phyloP scores from a whole-genome alignment of 495 filamentous ascomycete species.

The Aspergillus taichungensis region DNA sequence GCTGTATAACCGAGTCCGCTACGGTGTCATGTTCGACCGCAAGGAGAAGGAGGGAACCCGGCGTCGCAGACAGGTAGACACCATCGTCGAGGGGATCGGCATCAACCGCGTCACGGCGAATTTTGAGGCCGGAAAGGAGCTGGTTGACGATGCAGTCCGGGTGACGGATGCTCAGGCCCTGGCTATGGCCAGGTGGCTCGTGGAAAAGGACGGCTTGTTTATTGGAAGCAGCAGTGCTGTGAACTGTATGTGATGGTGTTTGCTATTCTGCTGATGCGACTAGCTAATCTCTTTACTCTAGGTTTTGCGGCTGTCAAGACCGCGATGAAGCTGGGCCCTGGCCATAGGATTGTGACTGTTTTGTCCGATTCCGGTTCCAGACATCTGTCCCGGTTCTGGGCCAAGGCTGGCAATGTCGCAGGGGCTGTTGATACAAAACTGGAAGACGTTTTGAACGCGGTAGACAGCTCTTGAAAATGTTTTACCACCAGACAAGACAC shows the following conservation, averaged over 20 bases:
- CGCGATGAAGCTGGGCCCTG: constrained; percentile 65
- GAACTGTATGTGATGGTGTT: constrained; percentile 57
- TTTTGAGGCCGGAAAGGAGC: constrained; percentile 72
- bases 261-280: constrained; percentile 2
- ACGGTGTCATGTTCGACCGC: constrained; percentile 90
- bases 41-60: constrained; percentile 87
- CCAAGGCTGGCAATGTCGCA: constrained; percentile 64
- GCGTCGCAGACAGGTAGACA: constrained; percentile 83
- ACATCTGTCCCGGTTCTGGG: constrained; percentile 94
- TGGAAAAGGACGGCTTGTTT: constrained; percentile 94
- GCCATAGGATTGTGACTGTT: constrained; percentile 78
- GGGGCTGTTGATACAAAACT: constrained; percentile 42
- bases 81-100: constrained; percentile 92
- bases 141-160: constrained; percentile 83
- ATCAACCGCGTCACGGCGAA: constrained; percentile 89
- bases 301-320: constrained; percentile 77
- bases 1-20: constrained; percentile 78
- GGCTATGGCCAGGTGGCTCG: constrained; percentile 88
- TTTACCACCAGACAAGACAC: background rate
- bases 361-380: constrained; percentile 85
- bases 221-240: constrained; percentile 89
- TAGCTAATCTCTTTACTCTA: constrained; percentile 15
- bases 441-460: constrained; percentile 41
- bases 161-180: constrained; percentile 90
- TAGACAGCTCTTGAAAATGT: constrained; percentile 23